A percentile compares a stretch with the other conserved stretches of the same genome.
Evolutionary conservation across 306 rosid species (phyloP).

Genomic region (Pueraria montana): DNA sequence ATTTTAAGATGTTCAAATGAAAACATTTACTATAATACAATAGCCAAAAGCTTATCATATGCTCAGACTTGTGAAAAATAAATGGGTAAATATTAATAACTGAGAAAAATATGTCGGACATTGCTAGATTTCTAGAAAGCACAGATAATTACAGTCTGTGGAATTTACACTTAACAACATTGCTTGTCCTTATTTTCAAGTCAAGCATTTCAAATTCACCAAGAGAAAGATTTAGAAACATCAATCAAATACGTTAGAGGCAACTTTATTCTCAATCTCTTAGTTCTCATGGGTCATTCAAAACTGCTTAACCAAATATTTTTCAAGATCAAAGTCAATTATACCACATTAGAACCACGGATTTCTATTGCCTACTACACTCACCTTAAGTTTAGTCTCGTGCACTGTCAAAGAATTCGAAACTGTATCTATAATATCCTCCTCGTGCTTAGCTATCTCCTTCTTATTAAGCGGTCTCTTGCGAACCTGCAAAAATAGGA

Average conservation of each 20-base stretch:
- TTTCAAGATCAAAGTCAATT: neutral
- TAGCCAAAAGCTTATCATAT: conserved; percentile 1
- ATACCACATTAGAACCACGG: neutral
- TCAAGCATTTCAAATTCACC: neutral
- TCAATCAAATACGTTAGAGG: neutral
- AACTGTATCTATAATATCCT: conserved; percentile 79
- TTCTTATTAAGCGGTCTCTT: conserved; percentile 94
- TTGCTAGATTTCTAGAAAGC: conserved; percentile 8
- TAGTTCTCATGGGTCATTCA: neutral
- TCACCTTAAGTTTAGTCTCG: conserved; percentile 92
- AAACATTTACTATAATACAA: conserved; percentile 18
- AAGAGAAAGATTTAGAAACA: conserved; percentile 6
- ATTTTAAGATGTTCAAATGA: conserved; percentile 37
- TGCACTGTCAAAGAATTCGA: conserved; percentile 80
- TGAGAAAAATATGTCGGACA: neutral
- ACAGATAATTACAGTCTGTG: neutral
- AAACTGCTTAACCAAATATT: neutral
- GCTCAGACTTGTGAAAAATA: neutral
- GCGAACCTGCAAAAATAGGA: conserved; percentile 75
- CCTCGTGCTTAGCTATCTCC: conserved; percentile 85
- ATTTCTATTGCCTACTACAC: conserved; percentile 2
- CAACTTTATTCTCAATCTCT: conserved; percentile 1
- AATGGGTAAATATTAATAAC: conserved; percentile 23
- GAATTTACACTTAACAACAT: neutral
- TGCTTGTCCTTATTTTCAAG: neutral